Evolutionary conservation across 257 asterid species (phyloP), one percentile per base, ranked within the genome.

Genomic region (Coffea eugenioides): DNA sequence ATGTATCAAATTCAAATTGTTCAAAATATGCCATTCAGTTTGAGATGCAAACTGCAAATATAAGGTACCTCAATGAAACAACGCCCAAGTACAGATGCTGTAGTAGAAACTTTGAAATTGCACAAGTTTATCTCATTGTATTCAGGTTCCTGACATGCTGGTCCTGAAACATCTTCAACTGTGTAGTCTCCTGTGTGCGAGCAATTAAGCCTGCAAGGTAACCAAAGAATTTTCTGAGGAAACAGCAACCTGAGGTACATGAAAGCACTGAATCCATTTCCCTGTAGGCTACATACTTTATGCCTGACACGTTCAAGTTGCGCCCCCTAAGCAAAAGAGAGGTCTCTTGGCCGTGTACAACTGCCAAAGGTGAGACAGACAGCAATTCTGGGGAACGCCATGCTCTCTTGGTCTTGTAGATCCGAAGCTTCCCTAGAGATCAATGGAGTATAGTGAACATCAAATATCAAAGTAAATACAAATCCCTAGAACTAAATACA

Each of bases 51-150:
- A 75, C 54, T 75, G 75, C 51, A 79, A 43, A 20, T 39, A n/a
- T 27, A 67, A 45, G 72, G 73, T 84, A 94, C 97, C 98, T 94
- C 98, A 71, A 94, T 88, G 89, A 88, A 94, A 87, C 92, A 89
- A 68, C 98, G 98, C n/a, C 98, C 95, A 11, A 92, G 85, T 46
- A 48, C 49, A 59, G 73, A 75, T 81, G 85, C 75, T 65, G 85
- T 73, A 39, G 84, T 81, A 57, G 80, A 57, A 61, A 92, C 82
- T 83, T 80, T 87, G 81, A 94, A 92, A 77, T 85, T 78, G 69
- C 77, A 83, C 88, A 91, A 78, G 80, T 79, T 81, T 74, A 92
- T 87, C 87, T 88, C 91, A 61, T 91, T 92, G 81, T 64, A 77
- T 18, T 81, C 77, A 67, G 85, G 71, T 48, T 75, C 86, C 75